Base-by-base conservation (phyloP, 2,329 filamentous ascomycete genomes). In the Cadophora malorum region DNA sequence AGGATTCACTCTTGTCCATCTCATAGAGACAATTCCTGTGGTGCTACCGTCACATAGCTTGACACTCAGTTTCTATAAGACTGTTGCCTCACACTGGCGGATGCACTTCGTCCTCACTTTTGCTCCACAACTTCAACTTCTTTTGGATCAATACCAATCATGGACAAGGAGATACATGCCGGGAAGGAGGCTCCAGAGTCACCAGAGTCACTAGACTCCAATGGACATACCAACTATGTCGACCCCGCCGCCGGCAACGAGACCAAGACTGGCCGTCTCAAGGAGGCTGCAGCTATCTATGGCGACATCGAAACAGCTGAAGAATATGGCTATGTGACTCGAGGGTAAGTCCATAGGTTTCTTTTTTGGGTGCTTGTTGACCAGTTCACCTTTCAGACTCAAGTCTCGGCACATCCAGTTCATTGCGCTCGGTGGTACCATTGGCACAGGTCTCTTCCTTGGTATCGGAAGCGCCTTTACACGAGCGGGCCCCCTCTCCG, bases 401-500 rank as follows among this genome's bases (percentile, higher is more conserved):
- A 76, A 76, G 65, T 84, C 83, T 47, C 81, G 85, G 71, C 85
- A 88, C 75, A 85, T 87, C 62, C 81, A 87, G 69, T 86, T 87
- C 74, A 88, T 89, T 73, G 86, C 86, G 16, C 80, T 88, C 16
- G 85, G 85, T 65, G 85, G 86, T 67, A 86, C 85, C 4, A 88
- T 88, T 67, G 79, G 83, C 50, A 86, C 84, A 2, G 85, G 85
- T 68, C 77, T 86, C 0, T 87, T 88, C 75, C 79, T 88, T 10
- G 83, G 83, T 58, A 83, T 85, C 7, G 86, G 86, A 49, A 79
- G 81, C 68, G 83, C 84, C 0, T 82, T 88, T 38, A 81, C 82
- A 33, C 83, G 81, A n/a, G 85, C 82, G 33, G 86, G 84, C 8
- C 85, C 85, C 7, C 80, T 85, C 0, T 84, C 83, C 12, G 78